Evolutionary conservation across 345 rosid genomes (phyloP).

Genomic region (Nephelium lappaceum): DNA sequence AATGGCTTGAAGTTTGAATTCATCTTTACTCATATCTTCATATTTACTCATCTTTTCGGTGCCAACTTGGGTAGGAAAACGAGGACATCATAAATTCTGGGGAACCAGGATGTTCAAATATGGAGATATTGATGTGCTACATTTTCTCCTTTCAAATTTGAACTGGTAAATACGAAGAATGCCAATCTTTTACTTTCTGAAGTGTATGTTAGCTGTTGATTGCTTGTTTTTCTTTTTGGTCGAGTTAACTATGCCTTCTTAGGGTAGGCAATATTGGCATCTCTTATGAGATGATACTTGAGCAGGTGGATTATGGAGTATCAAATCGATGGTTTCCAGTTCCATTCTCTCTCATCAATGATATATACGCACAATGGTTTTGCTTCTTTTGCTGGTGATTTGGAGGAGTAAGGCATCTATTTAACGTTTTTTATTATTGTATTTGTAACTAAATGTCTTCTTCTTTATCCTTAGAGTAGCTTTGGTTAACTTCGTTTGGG

Average conservation of each 20-base stretch:
- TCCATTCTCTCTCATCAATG: constrained; percentile 96
- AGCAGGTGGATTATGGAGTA: constrained; percentile 94
- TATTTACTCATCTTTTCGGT: constrained; percentile 7
- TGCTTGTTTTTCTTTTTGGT: neutral
- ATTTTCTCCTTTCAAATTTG: constrained; percentile 86
- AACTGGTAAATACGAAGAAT: constrained; percentile 69
- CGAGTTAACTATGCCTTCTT: neutral
- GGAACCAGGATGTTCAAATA: constrained; percentile 98
- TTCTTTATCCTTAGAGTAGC: neutral
- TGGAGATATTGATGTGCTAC: constrained; percentile 86
- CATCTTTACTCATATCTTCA: too few relatives aligned
- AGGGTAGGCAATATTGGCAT: constrained; percentile 20
- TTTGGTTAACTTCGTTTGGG: constrained; percentile 2
- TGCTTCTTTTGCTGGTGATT: constrained; percentile 74
- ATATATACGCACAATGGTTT: constrained; percentile 93
- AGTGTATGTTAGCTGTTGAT: neutral
- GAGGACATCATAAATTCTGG: constrained; percentile 96
- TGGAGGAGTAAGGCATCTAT: constrained; percentile 81
- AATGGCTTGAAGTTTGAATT: neutral
- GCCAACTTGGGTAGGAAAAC: constrained; percentile 62
- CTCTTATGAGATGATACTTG: constrained; percentile 38
- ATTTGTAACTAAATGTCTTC: neutral
- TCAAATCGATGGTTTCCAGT: constrained; percentile 91
- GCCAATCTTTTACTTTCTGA: constrained; percentile 9
- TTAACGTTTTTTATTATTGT: constrained; percentile 4